Evolutionary conservation across 2,329 filamentous ascomycete genomes (phyloP).

Genomic region (Monosporascus sp.): DNA sequence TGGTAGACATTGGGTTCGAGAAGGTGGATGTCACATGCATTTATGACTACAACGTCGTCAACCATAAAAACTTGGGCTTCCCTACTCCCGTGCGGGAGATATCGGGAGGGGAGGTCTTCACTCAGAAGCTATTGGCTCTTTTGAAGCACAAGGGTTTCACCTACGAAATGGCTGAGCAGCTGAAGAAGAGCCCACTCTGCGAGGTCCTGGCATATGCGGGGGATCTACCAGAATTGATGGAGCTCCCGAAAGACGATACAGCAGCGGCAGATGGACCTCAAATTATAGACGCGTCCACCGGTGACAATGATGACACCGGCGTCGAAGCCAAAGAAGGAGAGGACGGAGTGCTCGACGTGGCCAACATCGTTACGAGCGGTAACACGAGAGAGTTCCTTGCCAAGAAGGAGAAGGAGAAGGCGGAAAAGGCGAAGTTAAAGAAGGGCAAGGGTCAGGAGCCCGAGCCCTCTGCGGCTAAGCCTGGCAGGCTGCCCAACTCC

Average conservation of each 20-base stretch:
- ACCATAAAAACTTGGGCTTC: slow-evolving; percentile 56
- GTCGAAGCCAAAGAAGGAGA: slow-evolving; percentile 39
- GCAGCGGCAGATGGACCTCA: slow-evolving; percentile 16
- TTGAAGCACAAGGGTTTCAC: slow-evolving; percentile 56
- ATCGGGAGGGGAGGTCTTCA: slow-evolving; percentile 86
- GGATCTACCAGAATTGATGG: slow-evolving; percentile 39
- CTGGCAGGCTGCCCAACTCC: slow-evolving; percentile 61
- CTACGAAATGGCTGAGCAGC: slow-evolving; percentile 63
- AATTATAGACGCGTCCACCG: slow-evolving; percentile 21
- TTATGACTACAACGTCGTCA: slow-evolving; percentile 71
- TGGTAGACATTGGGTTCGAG: slow-evolving; percentile 85
- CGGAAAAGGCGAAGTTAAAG: slow-evolving; percentile 55
- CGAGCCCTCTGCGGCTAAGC: slow-evolving; percentile 47
- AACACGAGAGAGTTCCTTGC: slow-evolving; percentile 78
- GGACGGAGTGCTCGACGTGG: slow-evolving; percentile 76
- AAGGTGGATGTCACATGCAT: slow-evolving; percentile 93
- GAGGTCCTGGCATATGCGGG: slow-evolving; percentile 57
- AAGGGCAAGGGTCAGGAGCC: slow-evolving; percentile 58
- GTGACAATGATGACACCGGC: slow-evolving; percentile 28
- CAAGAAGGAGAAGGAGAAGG: slow-evolving; percentile 76
- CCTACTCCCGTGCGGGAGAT: slow-evolving; percentile 37
- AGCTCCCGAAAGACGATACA: slow-evolving; percentile 39
- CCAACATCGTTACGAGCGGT: slow-evolving; percentile 76
- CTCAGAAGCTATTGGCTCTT: slow-evolving; percentile 62
- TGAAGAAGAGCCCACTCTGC: slow-evolving; percentile 62